Conservation (phyloP, 495 filamentous ascomycete species). For the Lasiosphaeria hispida region DNA sequence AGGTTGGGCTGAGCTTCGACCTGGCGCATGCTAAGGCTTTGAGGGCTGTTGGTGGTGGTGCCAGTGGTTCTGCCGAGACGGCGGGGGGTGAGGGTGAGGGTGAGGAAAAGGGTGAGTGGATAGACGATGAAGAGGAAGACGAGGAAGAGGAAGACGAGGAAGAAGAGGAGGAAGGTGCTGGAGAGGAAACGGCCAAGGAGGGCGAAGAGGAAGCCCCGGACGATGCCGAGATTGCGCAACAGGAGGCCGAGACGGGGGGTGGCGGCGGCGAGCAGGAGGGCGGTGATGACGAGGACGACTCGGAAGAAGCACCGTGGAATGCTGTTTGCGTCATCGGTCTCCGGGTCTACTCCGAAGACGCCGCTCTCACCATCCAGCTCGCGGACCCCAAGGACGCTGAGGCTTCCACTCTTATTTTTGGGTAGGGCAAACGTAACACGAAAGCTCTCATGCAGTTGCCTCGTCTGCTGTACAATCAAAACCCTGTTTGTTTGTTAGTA, state of each 20-base stretch:
- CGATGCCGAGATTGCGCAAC: too few species aligned
- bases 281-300: slow-evolving; percentile 1
- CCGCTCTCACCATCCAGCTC: slow-evolving; percentile 38
- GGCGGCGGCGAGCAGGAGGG: too few species aligned
- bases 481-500: too few species aligned
- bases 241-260: background rate
- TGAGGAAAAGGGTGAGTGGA: slow-evolving; percentile 2
- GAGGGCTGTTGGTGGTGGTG: slow-evolving; percentile 53
- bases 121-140: background rate
- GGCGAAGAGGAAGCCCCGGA: too few species aligned
- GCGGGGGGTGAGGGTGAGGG: slow-evolving; percentile 9
- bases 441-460: too few species aligned
- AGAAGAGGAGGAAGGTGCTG: background rate
- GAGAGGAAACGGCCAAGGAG: background rate
- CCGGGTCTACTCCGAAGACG: slow-evolving; percentile 44
- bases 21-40: slow-evolving; percentile 63
- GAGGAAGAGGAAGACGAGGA: slow-evolving; percentile 12
- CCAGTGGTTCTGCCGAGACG: slow-evolving; percentile 9
- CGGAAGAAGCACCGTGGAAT: slow-evolving; percentile 45
- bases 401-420: slow-evolving; percentile 11
- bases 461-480: too few species aligned
- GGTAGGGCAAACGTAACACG: too few species aligned
- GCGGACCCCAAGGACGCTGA: slow-evolving; percentile 32
- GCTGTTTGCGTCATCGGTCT: slow-evolving; percentile 52
- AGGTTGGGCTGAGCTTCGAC: slow-evolving; percentile 67